A percentile compares a stretch with the other conserved stretches of the same genome.
Conservation (phyloP, 345 rosid species). For the Conringia planisiliqua region DNA sequence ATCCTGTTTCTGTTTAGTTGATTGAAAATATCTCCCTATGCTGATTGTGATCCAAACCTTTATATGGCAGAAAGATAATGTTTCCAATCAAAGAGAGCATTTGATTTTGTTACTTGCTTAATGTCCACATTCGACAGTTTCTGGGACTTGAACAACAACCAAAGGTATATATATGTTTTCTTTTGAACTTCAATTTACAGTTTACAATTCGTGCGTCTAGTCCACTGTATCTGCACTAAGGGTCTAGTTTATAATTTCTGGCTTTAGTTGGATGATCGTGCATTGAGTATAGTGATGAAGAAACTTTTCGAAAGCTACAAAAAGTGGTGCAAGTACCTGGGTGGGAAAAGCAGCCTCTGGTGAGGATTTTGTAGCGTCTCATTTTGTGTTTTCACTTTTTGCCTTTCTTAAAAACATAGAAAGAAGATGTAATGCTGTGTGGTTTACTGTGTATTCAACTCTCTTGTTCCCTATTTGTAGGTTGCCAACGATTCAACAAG, state of each 20-base stretch:
- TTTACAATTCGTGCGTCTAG: not conserved
- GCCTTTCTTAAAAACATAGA: not conserved
- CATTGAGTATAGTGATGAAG: constrained; percentile 54
- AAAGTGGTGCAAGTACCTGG: constrained; percentile 64
- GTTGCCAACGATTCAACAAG: constrained; percentile 91
- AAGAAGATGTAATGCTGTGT: not conserved
- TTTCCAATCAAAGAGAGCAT: constrained; percentile 60
- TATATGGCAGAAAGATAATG: constrained; percentile 46
- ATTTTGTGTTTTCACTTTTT: constrained; percentile 18
- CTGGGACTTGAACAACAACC: constrained; percentile 50
- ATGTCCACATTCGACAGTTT: constrained; percentile 48
- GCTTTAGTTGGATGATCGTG: constrained; percentile 49
- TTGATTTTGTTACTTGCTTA: constrained; percentile 55
- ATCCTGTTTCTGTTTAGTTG: not conserved
- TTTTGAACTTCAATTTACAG: too few relatives aligned
- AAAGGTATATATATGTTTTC: constrained; percentile 28
- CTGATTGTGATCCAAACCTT: not conserved
- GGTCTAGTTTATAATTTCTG: too few relatives aligned
- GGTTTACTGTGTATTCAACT: not conserved
- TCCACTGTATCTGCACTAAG: too few relatives aligned
- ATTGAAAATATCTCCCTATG: too few relatives aligned
- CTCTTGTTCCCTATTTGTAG: constrained; percentile 37
- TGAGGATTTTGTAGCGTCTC: not conserved
- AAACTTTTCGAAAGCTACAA: constrained; percentile 59
- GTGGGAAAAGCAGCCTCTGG: constrained; percentile 66